Evolutionary conservation across 1,284 basidiomycete genomes (phyloP).

Genomic region (Cryptococcus sp.): DNA sequence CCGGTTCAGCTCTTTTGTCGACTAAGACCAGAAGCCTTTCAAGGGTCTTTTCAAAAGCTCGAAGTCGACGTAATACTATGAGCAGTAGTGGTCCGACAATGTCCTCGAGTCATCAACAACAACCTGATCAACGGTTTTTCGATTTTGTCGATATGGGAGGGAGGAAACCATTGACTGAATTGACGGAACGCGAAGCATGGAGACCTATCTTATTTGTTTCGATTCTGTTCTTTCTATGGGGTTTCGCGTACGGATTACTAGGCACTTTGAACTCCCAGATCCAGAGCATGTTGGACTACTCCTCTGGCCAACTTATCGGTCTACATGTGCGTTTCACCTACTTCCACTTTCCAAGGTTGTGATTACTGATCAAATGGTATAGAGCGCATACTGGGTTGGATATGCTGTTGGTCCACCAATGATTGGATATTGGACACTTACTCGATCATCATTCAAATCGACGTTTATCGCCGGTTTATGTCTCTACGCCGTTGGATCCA

Average conservation of each 20-base stretch:
- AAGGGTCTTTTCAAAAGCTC: too few relatives aligned
- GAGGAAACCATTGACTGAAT: conserved; percentile 36
- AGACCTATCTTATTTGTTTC: conserved; percentile 43
- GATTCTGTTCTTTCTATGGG: conserved; percentile 45
- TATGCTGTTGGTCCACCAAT: conserved; percentile 36
- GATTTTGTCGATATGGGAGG: conserved; percentile 44
- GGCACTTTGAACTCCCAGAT: conserved; percentile 41
- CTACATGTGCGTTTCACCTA: conserved; percentile 16
- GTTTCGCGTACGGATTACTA: conserved; percentile 43
- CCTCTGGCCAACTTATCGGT: conserved; percentile 22
- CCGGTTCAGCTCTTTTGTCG: background rate
- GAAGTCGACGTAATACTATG: background rate
- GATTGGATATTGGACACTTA: conserved; percentile 37
- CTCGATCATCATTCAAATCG: conserved; percentile 38
- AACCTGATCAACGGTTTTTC: conserved; percentile 37
- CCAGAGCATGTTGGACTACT: conserved; percentile 25
- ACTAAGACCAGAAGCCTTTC: background rate
- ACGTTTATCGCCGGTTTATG: conserved; percentile 45
- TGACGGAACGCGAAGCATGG: conserved; percentile 36
- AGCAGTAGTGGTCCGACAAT: background rate
- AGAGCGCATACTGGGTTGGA: conserved; percentile 40
- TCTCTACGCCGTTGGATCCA: conserved; percentile 39
- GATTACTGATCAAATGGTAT: background rate
- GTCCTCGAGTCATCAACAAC: conserved; percentile 9
- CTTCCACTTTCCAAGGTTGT: background rate